Conservation (phyloP, 345 rosid species). For the Eucalyptus cloeziana region DNA sequence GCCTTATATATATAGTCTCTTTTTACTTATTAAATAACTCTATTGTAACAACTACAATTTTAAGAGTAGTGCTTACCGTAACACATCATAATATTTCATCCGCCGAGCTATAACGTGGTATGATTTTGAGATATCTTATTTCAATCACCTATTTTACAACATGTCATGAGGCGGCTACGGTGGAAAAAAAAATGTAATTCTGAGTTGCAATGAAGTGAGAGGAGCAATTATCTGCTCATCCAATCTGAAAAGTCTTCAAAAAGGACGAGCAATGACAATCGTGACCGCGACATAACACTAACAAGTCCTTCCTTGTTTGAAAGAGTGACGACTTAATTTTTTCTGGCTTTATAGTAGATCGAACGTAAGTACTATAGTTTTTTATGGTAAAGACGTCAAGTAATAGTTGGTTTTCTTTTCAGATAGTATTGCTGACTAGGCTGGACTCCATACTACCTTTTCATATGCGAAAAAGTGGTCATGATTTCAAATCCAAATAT, state of each 20-base stretch:
- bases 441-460: background rate
- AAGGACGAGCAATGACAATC: background rate
- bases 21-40: background rate
- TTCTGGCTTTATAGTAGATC: background rate
- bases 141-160: background rate
- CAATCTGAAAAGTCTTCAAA: background rate
- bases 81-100: background rate
- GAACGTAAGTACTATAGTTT: background rate
- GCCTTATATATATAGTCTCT: rapidly evolving
- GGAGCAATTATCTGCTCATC: background rate
- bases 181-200: no score
- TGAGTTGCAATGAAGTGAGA: background rate
- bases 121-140: background rate
- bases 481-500: background rate
- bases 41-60: background rate
- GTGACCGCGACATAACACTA: background rate
- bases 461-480: background rate
- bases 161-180: rapidly evolving
- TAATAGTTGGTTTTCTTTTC: no score
- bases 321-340: background rate
- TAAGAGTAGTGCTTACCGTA: background rate
- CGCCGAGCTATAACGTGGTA: rapidly evolving
- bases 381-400: no score
- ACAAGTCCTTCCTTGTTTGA: background rate
- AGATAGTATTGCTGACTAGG: background rate